Base-by-base conservation (phyloP, 148 eudicot genomes). In the Amaranthus cruentus region DNA sequence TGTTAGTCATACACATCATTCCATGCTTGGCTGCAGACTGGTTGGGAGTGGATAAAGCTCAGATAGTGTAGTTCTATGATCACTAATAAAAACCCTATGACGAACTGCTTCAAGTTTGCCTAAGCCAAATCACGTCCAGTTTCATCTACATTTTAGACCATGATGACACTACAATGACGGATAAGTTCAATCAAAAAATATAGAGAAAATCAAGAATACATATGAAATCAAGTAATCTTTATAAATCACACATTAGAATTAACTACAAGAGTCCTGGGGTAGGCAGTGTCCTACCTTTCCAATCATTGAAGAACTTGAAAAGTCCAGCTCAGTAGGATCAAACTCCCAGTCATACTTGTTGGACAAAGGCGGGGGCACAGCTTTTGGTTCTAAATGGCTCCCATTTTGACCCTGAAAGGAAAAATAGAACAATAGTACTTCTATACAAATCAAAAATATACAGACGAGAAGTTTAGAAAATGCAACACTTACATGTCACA, bases 331-430 rank as follows among this genome's bases (percentile, higher is more conserved):
- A 75, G 82, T 4, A 67, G 98, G 98, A 52, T 94, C 97, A 76
- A 94, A 88, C 81, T 94, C 98, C 98, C 98, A 94, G 76, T 94
- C 97, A 75, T 93, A 91, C 79, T 91, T 91, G 47, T 90, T 89
- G 72, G 98, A 88, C 68, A 85, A 79, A 79, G 98, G 98, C 53
- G 98, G 98, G 58, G 89, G 84, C 77, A 91, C 96, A 77, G 92
- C 88, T 76, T 87, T 88, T 74, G 89, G 97, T 75, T 91, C 97
- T 81, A 94, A 94, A 82, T 94, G 98, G 84, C 97, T 94, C 69
- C 98, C 98, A 83, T 81, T 88, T 81, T 94, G 98, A 72, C 99
- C 99, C 99, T 95, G 87, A 80, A 85, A 75, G 64, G 42, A 50
- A 11, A 58, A 56, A 13, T 11, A 48, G 38, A 28, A 28, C 38